phyloP scores from a whole-genome alignment of 2,329 filamentous ascomycete species.

The Chaetomium strumarium region DNA sequence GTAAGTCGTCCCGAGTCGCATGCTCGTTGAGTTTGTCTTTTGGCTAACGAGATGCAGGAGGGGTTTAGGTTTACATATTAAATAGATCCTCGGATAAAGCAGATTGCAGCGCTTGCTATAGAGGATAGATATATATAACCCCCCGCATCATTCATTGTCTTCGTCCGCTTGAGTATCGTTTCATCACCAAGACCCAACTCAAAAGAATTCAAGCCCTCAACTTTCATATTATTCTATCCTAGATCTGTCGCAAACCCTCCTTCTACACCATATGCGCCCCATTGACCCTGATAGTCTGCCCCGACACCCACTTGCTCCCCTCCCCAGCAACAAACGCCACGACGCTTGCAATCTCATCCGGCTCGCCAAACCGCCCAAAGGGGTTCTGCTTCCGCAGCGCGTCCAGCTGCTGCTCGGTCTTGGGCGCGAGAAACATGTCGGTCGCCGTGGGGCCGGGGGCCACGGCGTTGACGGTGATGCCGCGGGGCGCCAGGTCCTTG shows the following conservation, averaged over 20 bases:
- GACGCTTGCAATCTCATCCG: slow-evolving; percentile 44
- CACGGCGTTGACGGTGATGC: slow-evolving; percentile 43
- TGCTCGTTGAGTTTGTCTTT: background rate
- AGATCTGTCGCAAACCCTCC: background rate
- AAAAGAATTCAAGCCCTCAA: background rate
- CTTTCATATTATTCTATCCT: background rate
- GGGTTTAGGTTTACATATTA: slow-evolving; percentile 20
- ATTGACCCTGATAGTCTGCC: slow-evolving; percentile 43
- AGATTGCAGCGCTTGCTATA: background rate
- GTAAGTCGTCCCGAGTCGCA: background rate
- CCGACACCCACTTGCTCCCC: slow-evolving; percentile 37
- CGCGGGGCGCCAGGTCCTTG: slow-evolving; percentile 48
- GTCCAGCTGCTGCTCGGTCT: slow-evolving; percentile 41
- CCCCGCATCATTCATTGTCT: background rate
- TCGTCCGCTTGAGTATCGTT: background rate
- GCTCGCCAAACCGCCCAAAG: slow-evolving; percentile 40
- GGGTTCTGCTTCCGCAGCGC: slow-evolving; percentile 37
- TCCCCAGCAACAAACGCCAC: slow-evolving; percentile 39
- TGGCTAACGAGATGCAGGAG: slow-evolving; percentile 8
- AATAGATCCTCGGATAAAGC: background rate
- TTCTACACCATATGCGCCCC: slow-evolving; percentile 26
- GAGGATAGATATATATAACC: background rate
- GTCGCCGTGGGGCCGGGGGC: slow-evolving; percentile 45
- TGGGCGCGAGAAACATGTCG: slow-evolving; percentile 48
- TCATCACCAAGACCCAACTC: background rate